Percentiles rank a stretch among this genome's conserved stretches.
Evolutionary conservation across 257 asterid genomes (phyloP).

Genomic region (Fraxinus quadrangulata): DNA sequence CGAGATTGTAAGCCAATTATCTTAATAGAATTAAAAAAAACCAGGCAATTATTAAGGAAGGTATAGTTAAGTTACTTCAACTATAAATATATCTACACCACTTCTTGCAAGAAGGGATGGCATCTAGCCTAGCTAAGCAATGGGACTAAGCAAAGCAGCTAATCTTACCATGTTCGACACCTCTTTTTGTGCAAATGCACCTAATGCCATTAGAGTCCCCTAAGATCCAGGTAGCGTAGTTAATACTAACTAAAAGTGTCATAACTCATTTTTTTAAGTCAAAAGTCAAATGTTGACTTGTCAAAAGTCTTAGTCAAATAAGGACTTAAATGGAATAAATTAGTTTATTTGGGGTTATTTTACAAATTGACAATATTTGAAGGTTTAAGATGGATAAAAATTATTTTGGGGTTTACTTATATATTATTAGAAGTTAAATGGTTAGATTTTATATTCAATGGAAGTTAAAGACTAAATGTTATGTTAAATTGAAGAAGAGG

Average conservation of each 20-base stretch:
- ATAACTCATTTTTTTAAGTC: too few species aligned
- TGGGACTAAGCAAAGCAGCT: slow-evolving; percentile 73
- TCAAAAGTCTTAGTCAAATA: too few species aligned
- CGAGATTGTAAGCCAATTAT: not conserved
- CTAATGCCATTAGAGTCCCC: slow-evolving; percentile 86
- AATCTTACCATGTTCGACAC: slow-evolving; percentile 46
- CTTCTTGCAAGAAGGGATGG: slow-evolving; percentile 55
- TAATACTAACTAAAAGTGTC: not conserved
- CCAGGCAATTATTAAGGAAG: not conserved
- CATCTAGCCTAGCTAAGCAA: slow-evolving; percentile 66
- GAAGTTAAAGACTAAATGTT: too few species aligned
- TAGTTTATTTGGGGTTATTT: too few species aligned
- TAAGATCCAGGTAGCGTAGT: not conserved
- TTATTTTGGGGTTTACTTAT: too few species aligned
- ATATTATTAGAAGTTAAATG: too few species aligned
- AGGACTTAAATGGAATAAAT: too few species aligned
- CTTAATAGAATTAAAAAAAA: not conserved
- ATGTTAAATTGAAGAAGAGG: too few species aligned
- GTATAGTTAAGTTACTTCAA: slow-evolving; percentile 47
- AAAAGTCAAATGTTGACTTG: too few species aligned
- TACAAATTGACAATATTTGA: too few species aligned
- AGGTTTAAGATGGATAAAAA: too few species aligned
- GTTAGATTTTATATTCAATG: too few species aligned
- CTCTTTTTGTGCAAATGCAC: slow-evolving; percentile 55
- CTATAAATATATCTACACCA: slow-evolving; percentile 53